Evolutionary conservation across 2,329 filamentous ascomycete genomes (phyloP).

Genomic region (Sporothrix pseudoabietina): DNA sequence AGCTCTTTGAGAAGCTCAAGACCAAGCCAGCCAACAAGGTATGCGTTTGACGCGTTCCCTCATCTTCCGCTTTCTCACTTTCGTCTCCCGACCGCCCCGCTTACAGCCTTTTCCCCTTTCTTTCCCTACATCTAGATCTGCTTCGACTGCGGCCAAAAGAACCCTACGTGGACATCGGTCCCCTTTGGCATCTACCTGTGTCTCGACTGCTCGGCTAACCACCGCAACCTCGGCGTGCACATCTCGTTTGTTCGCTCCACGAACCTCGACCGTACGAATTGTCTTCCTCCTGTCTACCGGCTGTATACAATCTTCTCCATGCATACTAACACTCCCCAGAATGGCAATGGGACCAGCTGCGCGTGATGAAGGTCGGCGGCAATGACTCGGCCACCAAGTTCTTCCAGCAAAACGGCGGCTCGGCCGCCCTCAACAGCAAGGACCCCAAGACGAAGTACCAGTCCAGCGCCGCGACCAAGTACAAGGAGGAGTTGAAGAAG

Average conservation of each 20-base stretch:
- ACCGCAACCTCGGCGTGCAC: constrained; percentile 96
- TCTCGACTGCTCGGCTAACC: constrained; percentile 94
- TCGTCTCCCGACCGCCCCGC: neutral
- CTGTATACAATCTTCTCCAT: neutral
- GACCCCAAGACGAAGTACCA: constrained; percentile 97
- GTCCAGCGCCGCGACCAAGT: constrained; percentile 89
- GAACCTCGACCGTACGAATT: constrained; percentile 87
- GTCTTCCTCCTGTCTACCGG: neutral
- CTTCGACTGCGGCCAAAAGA: constrained; percentile 97
- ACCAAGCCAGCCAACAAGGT: constrained; percentile 94
- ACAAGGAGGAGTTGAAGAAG: constrained; percentile 94
- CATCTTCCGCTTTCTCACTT: neutral
- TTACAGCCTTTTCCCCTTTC: neutral
- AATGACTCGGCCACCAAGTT: constrained; percentile 98
- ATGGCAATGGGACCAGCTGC: constrained; percentile 99
- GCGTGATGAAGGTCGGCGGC: constrained; percentile 96
- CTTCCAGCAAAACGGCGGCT: constrained; percentile 95
- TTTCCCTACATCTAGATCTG: constrained; percentile 66
- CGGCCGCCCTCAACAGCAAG: constrained; percentile 91
- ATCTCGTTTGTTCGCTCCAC: constrained; percentile 99
- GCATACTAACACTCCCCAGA: constrained; percentile 49
- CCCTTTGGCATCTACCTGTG: constrained; percentile 96
- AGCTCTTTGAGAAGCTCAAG: constrained; percentile 97
- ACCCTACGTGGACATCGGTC: constrained; percentile 97
- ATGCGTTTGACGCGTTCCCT: constrained; percentile 39